Evolutionary conservation across 31 red algal genomes (phyloP).

Genomic region (Asparagopsis taxiformis): DNA sequence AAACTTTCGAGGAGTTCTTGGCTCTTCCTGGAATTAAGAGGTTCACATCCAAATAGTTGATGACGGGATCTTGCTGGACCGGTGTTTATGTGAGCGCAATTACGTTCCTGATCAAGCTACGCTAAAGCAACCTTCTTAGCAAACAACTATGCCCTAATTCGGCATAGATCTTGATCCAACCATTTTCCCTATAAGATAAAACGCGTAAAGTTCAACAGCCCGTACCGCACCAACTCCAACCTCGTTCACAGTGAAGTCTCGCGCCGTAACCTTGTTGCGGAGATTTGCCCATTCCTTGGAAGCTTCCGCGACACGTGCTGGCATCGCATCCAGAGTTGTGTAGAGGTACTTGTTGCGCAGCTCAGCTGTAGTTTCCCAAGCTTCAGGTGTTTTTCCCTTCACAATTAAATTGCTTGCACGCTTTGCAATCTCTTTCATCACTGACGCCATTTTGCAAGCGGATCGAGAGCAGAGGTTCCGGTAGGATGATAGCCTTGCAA

Average conservation of each 20-base stretch:
- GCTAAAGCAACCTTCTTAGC: no score
- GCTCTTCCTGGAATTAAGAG: conserved; percentile 15
- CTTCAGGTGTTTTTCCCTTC: conserved; percentile 17
- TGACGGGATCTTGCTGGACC: background rate
- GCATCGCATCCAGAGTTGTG: conserved; percentile 54
- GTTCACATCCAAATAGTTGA: conserved; percentile 6
- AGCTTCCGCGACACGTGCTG: conserved; percentile 51
- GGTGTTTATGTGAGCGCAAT: no score
- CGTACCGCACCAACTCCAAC: conserved; percentile 27
- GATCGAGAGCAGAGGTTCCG: no score
- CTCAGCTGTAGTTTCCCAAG: conserved; percentile 39
- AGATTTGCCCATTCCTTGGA: conserved; percentile 37
- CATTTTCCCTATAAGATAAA: conserved; percentile 35
- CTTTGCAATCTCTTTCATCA: conserved; percentile 23
- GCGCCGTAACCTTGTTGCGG: conserved; percentile 16
- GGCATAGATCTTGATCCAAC: no score
- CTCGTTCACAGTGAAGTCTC: conserved; percentile 51
- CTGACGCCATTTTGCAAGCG: conserved; percentile 36
- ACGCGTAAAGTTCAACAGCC: conserved; percentile 50
- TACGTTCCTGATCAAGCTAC: no score
- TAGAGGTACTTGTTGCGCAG: conserved; percentile 46
- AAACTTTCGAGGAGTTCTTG: conserved; percentile 33
- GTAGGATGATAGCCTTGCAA: no score
- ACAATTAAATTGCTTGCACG: conserved; percentile 29
- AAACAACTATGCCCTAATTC: no score